Conservation (phyloP, 768 basidiomycete genomes). For the Chalciporus pseudorubinellus region DNA sequence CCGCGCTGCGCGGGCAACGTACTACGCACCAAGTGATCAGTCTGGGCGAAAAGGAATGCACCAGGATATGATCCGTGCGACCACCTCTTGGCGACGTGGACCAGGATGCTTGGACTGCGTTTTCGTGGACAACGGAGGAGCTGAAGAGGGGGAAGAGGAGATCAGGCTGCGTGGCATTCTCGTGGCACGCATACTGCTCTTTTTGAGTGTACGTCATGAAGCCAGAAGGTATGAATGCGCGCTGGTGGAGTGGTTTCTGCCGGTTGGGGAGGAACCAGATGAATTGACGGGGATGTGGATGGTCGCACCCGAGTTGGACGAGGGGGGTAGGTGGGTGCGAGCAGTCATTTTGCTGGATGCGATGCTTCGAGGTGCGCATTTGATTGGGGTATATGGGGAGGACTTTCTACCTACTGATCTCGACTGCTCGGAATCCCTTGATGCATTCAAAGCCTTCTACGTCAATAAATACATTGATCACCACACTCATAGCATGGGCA, state of each 20-base stretch:
- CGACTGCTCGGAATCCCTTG: conserved; percentile 19
- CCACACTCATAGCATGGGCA: conserved; percentile 23
- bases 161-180: neutral
- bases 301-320: neutral
- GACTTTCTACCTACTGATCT: conserved; percentile 18
- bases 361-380: conserved; percentile 32
- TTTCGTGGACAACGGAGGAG: conserved; percentile 15
- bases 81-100: conserved; percentile 12
- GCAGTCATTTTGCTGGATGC: conserved; percentile 31
- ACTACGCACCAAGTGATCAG: conserved; percentile 24
- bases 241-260: conserved; percentile 31
- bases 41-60: conserved; percentile 8
- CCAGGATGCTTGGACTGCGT: conserved; percentile 14
- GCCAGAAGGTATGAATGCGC: conserved; percentile 26
- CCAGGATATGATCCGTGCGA: conserved; percentile 17
- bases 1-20: conserved; percentile 28
- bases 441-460: conserved; percentile 27
- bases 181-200: conserved; percentile 24
- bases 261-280: conserved; percentile 21
- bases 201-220: conserved; percentile 28
- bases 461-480: conserved; percentile 35
- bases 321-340: conserved; percentile 2
- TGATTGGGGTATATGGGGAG: conserved; percentile 28
- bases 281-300: conserved; percentile 14
- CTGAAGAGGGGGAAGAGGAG: conserved; percentile 13